A percentile compares a stretch with the other conserved stretches of the same genome.
phyloP scores from a whole-genome alignment of 2,329 filamentous ascomycete genomes.

The Aureobasidium mangrovei region DNA sequence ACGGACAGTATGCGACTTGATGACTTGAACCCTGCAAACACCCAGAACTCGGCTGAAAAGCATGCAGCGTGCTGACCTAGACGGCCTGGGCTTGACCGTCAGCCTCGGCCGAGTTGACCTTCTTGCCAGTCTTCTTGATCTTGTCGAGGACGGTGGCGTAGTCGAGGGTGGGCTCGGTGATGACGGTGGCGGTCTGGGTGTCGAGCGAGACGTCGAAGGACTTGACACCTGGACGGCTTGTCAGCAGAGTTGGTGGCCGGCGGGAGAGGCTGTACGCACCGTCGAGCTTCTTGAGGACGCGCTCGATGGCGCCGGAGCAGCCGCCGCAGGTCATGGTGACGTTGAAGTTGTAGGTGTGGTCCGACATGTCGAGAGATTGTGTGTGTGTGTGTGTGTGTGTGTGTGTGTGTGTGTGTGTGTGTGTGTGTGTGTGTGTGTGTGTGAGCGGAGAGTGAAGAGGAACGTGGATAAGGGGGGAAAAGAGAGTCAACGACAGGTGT shows the following conservation, averaged over 20 bases:
- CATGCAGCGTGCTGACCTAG: slow-evolving; percentile 13
- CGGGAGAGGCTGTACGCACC: slow-evolving; percentile 47
- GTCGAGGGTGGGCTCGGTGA: slow-evolving; percentile 57
- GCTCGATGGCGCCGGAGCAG: slow-evolving; percentile 88
- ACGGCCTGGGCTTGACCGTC: slow-evolving; percentile 48
- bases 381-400: not conserved
- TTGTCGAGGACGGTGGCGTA: slow-evolving; percentile 78
- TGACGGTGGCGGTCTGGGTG: slow-evolving; percentile 69
- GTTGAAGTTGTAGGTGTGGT: slow-evolving; percentile 92
- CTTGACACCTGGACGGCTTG: slow-evolving; percentile 59
- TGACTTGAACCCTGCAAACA: not conserved
- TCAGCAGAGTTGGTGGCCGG: not conserved
- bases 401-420: not conserved
- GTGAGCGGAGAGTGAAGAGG: not conserved
- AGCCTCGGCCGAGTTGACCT: slow-evolving; percentile 66
- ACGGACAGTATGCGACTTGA: not conserved
- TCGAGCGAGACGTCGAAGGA: slow-evolving; percentile 82
- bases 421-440: no score
- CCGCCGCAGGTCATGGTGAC: slow-evolving; percentile 90
- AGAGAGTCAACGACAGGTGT: no score
- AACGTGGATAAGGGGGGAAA: no score
- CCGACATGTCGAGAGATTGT: slow-evolving; percentile 46
- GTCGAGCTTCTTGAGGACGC: slow-evolving; percentile 84
- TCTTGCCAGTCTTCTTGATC: slow-evolving; percentile 94
- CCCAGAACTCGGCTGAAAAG: not conserved